These are phyloP conservation scores for Pyracantha coccinea DNA, from an alignment of 331 rosid species.

Conservation along the genomic window DNA sequence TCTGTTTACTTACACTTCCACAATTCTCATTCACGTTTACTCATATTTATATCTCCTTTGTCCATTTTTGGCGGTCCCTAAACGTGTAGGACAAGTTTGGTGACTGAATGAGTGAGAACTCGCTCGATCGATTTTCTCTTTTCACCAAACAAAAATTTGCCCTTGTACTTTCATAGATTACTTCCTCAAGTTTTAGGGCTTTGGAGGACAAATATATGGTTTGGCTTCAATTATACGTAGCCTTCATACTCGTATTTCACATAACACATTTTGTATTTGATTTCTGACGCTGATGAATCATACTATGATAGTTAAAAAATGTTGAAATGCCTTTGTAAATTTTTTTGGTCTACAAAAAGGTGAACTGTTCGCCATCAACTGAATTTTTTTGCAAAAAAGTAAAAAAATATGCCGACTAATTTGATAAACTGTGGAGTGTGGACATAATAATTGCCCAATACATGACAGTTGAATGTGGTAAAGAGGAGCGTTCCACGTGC, in stretches of 20 bases:
- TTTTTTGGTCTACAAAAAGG: too few relatives aligned
- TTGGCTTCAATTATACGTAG: too few relatives aligned
- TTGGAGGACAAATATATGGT: background rate
- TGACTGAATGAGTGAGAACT: background rate
- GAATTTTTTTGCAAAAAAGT: too few relatives aligned
- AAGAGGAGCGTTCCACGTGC: slow-evolving; percentile 26
- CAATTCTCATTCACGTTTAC: background rate
- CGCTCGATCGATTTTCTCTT: background rate
- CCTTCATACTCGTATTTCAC: background rate
- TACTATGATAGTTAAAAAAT: too few relatives aligned
- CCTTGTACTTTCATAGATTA: background rate
- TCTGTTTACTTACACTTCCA: background rate
- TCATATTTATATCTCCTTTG: background rate
- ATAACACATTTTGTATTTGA: too few relatives aligned
- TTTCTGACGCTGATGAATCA: too few relatives aligned
- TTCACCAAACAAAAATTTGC: background rate
- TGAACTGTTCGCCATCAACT: too few relatives aligned
- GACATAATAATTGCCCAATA: background rate
- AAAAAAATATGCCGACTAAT: background rate
- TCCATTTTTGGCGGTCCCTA: background rate
- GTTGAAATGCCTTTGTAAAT: too few relatives aligned
- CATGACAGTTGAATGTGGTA: background rate
- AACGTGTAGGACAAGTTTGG: background rate
- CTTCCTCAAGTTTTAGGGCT: background rate
- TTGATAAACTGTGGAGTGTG: background rate